Conservation (phyloP, 352 stramenopile species). For the Plasmopara muralis region DNA sequence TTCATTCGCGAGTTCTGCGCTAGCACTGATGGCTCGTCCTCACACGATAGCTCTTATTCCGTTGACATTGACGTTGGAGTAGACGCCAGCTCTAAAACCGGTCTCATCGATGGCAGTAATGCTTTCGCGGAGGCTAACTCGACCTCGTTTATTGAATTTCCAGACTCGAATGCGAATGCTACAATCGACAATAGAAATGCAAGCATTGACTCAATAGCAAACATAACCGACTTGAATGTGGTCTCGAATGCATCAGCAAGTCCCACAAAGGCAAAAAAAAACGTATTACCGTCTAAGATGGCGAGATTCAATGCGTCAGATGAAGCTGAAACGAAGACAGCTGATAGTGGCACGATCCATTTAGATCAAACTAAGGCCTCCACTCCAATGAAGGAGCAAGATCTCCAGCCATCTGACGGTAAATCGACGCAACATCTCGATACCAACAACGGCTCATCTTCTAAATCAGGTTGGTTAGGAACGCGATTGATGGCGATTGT, state of each 20-base stretch:
- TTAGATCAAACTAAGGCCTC: slow-evolving; percentile 4
- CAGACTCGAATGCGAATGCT: slow-evolving; percentile 2
- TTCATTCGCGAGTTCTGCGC: slow-evolving; percentile 15
- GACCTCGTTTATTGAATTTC: neutral
- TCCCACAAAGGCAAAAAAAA: too few relatives aligned
- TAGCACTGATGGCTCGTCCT: neutral
- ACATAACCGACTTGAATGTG: too few relatives aligned
- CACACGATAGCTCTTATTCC: slow-evolving; percentile 4
- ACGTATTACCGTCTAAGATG: too few relatives aligned
- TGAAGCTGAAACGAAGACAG: slow-evolving; percentile 4
- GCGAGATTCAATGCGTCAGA: too few relatives aligned
- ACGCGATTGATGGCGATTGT: slow-evolving; percentile 17
- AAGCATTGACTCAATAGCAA: neutral
- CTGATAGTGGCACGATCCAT: slow-evolving; percentile 4
- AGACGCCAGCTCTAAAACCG: slow-evolving; percentile 1
- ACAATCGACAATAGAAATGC: slow-evolving; percentile 4
- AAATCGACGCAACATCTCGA: slow-evolving; percentile 17
- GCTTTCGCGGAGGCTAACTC: slow-evolving; percentile 2
- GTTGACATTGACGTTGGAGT: slow-evolving; percentile 6
- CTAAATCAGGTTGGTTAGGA: slow-evolving; percentile 15
- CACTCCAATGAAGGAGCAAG: slow-evolving; percentile 4
- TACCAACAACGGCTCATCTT: slow-evolving; percentile 17
- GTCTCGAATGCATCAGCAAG: slow-evolving; percentile 9
- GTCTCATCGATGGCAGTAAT: slow-evolving; percentile 9
- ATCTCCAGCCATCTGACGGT: slow-evolving; percentile 15